phyloP scores from a whole-genome alignment of 176 grass and related monocot species.

The Avena eriantha region DNA sequence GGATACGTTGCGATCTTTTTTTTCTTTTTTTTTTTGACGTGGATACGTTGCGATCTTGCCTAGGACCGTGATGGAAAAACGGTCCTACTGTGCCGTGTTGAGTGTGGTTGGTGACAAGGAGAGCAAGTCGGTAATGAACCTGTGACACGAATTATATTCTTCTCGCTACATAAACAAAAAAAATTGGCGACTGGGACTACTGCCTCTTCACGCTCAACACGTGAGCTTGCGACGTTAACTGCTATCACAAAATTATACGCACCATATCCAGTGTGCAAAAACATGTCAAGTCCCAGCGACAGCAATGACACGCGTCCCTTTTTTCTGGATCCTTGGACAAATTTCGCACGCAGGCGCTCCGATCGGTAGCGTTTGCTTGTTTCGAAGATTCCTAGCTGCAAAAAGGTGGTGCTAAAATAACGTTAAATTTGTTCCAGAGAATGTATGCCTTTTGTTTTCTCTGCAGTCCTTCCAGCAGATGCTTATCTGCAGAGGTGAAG shows the following conservation, averaged over 20 bases:
- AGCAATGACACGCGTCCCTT: background rate
- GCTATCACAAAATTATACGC: background rate
- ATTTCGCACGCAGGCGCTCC: background rate
- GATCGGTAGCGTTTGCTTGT: constrained; percentile 25
- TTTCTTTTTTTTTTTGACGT: no score
- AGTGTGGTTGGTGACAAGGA: background rate
- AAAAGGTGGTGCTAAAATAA: background rate
- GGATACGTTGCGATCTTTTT: constrained; percentile 28
- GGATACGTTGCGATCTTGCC: constrained; percentile 24
- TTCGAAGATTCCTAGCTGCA: background rate
- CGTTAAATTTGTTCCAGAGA: constrained; percentile 16
- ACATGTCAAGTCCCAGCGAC: background rate
- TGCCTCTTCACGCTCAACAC: background rate
- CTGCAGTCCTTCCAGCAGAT: background rate
- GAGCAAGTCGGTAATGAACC: background rate
- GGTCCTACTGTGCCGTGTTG: background rate
- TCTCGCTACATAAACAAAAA: background rate
- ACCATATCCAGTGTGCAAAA: background rate
- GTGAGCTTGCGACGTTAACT: background rate
- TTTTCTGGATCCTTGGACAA: background rate
- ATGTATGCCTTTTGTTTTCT: background rate
- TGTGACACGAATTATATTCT: background rate
- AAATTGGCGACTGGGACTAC: background rate
- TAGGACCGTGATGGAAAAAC: background rate
- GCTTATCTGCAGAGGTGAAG: background rate